phyloP scores from a whole-genome alignment of 306 rosid species.

The Cicer yamashitae region DNA sequence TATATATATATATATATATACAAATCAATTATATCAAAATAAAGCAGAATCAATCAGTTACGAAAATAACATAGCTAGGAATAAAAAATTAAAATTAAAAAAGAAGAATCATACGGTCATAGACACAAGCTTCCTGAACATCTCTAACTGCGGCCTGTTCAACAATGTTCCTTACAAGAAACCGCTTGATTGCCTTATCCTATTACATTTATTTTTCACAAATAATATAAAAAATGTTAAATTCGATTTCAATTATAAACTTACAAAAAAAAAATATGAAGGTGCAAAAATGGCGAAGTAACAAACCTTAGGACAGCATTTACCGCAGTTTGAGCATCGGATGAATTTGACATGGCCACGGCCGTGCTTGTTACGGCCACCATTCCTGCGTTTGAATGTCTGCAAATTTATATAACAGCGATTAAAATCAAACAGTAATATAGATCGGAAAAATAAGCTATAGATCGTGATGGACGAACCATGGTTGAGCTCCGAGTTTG shows the following conservation, averaged over 20 bases:
- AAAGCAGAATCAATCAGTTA: background rate
- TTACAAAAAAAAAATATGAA: background rate
- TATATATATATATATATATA: no score
- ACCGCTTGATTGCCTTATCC: slow-evolving; percentile 83
- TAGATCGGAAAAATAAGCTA: no score
- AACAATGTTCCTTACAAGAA: slow-evolving; percentile 92
- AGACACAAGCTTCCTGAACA: slow-evolving; percentile 95
- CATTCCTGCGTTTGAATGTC: slow-evolving; percentile 97
- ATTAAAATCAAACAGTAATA: background rate
- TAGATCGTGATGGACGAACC: no score
- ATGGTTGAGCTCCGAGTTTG: no score
- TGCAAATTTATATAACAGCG: slow-evolving; percentile 22
- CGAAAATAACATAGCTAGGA: background rate
- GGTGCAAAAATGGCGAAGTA: background rate
- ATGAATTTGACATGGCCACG: slow-evolving; percentile 96
- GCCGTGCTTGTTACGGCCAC: slow-evolving; percentile 95
- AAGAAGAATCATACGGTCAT: slow-evolving; percentile 60
- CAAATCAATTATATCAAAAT: background rate
- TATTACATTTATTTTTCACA: slow-evolving; percentile 15
- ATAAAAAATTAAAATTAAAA: background rate
- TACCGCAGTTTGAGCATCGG: slow-evolving; percentile 91
- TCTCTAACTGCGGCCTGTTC: slow-evolving; percentile 98
- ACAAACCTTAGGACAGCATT: slow-evolving; percentile 90
- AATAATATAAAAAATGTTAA: background rate
- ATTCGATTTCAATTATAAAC: background rate